Evolutionary conservation across 2,329 filamentous ascomycete species (phyloP).

Genomic region (Lecanicillium sp.): DNA sequence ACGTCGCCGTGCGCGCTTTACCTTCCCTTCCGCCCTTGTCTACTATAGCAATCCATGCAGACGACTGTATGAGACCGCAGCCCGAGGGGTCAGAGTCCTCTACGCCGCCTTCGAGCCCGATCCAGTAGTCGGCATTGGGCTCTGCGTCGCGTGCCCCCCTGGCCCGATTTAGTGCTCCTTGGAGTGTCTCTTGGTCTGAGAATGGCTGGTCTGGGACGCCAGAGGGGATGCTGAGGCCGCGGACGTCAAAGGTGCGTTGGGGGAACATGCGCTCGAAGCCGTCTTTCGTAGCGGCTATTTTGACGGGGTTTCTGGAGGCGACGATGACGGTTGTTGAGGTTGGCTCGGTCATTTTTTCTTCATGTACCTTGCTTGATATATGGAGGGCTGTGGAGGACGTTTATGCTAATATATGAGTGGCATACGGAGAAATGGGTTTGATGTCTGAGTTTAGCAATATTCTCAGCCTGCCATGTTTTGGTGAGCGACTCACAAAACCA

Average conservation of each 20-base stretch:
- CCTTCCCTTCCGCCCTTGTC: constrained; percentile 19
- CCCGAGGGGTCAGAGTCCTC: constrained; percentile 14
- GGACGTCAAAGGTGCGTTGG: constrained; percentile 14
- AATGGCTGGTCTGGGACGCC: constrained; percentile 31
- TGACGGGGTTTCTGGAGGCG: constrained; percentile 31
- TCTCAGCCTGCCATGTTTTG: too few species aligned
- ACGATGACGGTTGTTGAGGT: constrained; percentile 19
- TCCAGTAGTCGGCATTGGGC: constrained; percentile 28
- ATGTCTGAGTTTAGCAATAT: too few species aligned
- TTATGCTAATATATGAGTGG: too few species aligned
- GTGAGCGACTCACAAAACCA: too few species aligned
- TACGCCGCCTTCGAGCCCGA: constrained; percentile 33
- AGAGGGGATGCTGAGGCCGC: constrained; percentile 24
- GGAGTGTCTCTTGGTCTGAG: constrained; percentile 27
- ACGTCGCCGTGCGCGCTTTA: constrained; percentile 28
- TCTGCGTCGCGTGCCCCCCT: constrained; percentile 20
- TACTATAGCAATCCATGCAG: constrained; percentile 31
- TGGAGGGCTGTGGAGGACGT: too few species aligned
- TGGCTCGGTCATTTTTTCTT: too few species aligned
- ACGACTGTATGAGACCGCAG: constrained; percentile 21
- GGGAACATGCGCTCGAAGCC: constrained; percentile 29
- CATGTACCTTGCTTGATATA: too few species aligned
- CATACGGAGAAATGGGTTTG: too few species aligned
- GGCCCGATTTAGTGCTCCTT: constrained; percentile 28
- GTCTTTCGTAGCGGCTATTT: constrained; percentile 25